Base-by-base conservation (phyloP, 257 asterid species). In the Craterostigma plantagineum region DNA sequence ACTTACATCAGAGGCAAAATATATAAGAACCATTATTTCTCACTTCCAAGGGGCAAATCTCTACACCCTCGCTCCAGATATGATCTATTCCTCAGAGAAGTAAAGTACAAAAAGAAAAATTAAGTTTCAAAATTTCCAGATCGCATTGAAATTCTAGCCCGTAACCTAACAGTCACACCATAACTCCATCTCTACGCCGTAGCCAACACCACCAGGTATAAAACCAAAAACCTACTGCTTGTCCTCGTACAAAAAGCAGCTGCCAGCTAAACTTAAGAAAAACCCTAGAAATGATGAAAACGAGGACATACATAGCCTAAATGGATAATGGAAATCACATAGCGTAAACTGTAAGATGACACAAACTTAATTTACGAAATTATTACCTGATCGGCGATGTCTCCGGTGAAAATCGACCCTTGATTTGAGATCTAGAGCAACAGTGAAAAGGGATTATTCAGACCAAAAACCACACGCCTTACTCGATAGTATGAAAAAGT, bases 301-400 rank as follows among this genome's bases (percentile, higher is more conserved):
- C 46, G 42, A 33, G 37, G 42, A 48, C 10, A 8, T 15, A 5
- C 13, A 4, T 10, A 35, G 17, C 51, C 16, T 38, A 55, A 15
- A 1, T 10, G 11, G 14, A 57, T 12, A 16, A 39, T 13, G n/a
- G 30, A 48, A 39, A 58, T 11, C 47, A 14, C 35, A 23, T 34
- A n/a, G 46, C 42, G 33, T 8, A 16, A 17, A 35, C 9, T 38
- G 41, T 23, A 53, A 14, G 35, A 11, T 16, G 18, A 27, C 12
- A 30, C n/a, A n/a, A n/a, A n/a, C n/a, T n/a, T n/a, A n/a, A n/a
- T n/a, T 30, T 46, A 7, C 17, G 36, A 39, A 7, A 39, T 14
- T 43, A 11, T 48, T 60, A 60, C 64, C 66, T 23, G 52, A 52
- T 48, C 60, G 60, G 54, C 47, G 63, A 64, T 55, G 59, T 54